phyloP scores from a whole-genome alignment of 202 grass and related monocot species.

The Zoysia matrella region DNA sequence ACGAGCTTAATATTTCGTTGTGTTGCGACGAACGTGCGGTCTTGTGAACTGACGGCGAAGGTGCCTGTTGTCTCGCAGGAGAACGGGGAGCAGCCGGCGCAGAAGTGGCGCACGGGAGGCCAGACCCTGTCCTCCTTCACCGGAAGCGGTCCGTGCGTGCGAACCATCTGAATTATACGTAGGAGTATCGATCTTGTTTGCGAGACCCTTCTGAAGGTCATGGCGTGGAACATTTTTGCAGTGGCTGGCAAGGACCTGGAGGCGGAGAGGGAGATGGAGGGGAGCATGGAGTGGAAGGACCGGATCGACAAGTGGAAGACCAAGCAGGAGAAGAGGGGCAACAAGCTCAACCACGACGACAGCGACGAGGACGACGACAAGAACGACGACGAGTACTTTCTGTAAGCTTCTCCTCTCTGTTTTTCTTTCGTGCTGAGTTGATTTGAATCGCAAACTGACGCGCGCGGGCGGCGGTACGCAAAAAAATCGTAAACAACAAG shows the following conservation, averaged over 20 bases:
- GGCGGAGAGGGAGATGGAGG: slow-evolving; percentile 84
- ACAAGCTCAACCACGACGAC: slow-evolving; percentile 64
- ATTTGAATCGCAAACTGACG: no score
- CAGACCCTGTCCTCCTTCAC: slow-evolving; percentile 75
- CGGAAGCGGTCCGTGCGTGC: slow-evolving; percentile 64
- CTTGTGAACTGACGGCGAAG: neutral
- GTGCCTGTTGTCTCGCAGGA: slow-evolving; percentile 40
- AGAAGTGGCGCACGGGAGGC: slow-evolving; percentile 69
- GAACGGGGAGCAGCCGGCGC: slow-evolving; percentile 68
- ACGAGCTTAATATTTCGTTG: neutral
- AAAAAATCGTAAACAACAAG: slow-evolving; percentile 18
- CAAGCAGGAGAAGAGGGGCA: slow-evolving; percentile 78
- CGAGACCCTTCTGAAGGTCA: slow-evolving; percentile 4
- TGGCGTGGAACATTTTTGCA: slow-evolving; percentile 1
- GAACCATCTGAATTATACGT: neutral
- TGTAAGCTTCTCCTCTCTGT: slow-evolving; percentile 43
- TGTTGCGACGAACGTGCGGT: no score
- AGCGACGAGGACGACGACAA: slow-evolving; percentile 64
- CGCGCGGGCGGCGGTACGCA: no score
- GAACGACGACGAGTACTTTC: slow-evolving; percentile 80
- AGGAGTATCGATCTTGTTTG: neutral
- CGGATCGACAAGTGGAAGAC: slow-evolving; percentile 95
- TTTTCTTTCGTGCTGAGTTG: no score
- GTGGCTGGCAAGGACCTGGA: slow-evolving; percentile 91
- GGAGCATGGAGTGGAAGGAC: slow-evolving; percentile 94